Conservation (phyloP, 139 green algal genomes). For the Micromonas pusilla region DNA sequence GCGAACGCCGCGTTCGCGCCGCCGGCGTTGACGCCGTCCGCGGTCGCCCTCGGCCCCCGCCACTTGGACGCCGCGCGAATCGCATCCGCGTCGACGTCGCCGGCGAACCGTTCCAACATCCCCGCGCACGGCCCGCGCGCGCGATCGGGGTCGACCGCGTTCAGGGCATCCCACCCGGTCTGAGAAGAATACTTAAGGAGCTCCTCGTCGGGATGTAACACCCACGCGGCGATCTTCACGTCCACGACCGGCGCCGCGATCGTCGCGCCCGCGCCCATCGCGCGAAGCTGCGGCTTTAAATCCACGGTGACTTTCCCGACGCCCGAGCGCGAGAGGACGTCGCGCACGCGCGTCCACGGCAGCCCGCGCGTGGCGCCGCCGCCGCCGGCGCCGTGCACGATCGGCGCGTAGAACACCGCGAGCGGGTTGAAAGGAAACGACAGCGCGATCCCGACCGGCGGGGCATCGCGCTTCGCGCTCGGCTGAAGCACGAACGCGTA, state of each 20-base stretch:
- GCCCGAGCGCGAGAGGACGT: not conserved
- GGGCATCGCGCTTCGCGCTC: no score
- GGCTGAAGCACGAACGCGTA: not conserved
- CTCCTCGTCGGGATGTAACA: constrained; percentile 49
- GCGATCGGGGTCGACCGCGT: no score
- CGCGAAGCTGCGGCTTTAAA: constrained; percentile 5
- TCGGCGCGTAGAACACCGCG: not conserved
- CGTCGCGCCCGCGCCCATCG: not conserved
- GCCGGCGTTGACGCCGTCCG: no score
- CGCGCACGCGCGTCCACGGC: not conserved
- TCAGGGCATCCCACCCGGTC: no score
- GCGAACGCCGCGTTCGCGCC: not conserved
- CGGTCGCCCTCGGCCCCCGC: no score
- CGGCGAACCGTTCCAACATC: not conserved
- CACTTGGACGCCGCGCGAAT: not conserved
- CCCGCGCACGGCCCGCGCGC: no score
- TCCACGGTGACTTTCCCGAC: constrained; percentile 1
- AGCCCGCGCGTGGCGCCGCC: no score
- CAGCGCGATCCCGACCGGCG: not conserved
- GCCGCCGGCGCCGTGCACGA: not conserved
- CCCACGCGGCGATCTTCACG: constrained; percentile 59
- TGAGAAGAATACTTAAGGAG: not conserved
- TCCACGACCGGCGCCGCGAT: constrained; percentile 49
- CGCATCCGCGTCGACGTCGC: not conserved
- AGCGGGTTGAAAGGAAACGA: not conserved